These are phyloP conservation scores for Yamadazyma membranifaciens DNA, from an alignment of 1,139 yeast species.

Conservation along the genomic window DNA sequence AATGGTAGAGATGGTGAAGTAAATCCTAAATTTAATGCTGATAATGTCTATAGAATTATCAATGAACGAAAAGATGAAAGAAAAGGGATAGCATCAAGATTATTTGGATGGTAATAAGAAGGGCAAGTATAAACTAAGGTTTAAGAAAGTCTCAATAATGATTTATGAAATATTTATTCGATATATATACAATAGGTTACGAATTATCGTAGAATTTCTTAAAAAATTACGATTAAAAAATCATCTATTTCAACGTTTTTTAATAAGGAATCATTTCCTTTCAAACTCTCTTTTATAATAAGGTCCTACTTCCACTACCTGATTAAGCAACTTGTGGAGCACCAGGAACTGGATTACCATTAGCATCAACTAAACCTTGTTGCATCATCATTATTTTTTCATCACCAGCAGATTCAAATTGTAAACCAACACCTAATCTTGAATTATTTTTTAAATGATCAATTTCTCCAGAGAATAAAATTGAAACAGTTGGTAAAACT, in stretches of 20 bases:
- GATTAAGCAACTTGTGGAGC: slow-evolving; percentile 41
- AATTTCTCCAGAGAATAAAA: slow-evolving; percentile 85
- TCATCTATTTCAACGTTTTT: slow-evolving; percentile 1
- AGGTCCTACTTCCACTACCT: too few species aligned
- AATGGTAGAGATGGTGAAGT: not conserved
- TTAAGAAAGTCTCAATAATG: slow-evolving; percentile 1
- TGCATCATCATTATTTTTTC: slow-evolving; percentile 78
- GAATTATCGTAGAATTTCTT: not conserved
- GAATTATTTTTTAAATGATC: slow-evolving; percentile 86
- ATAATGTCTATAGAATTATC: slow-evolving; percentile 24
- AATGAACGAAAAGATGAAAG: slow-evolving; percentile 12
- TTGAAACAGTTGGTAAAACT: slow-evolving; percentile 85
- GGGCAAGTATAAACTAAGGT: not conserved
- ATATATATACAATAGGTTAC: slow-evolving; percentile 10
- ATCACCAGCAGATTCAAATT: slow-evolving; percentile 91
- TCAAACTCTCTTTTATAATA: too few species aligned
- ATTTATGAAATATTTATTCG: slow-evolving; percentile 8
- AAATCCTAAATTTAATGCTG: slow-evolving; percentile 17
- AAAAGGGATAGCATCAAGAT: slow-evolving; percentile 24
- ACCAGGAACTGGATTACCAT: slow-evolving; percentile 82
- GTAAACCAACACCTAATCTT: slow-evolving; percentile 90
- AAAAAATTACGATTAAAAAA: not conserved
- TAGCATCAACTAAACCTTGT: slow-evolving; percentile 76
- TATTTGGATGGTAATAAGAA: slow-evolving; percentile 34
- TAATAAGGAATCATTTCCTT: not conserved